Percentiles rank a stretch among this genome's conserved stretches.
These are phyloP conservation scores for Hymenoscyphus occultus DNA, from an alignment of 2,329 filamentous ascomycete species.

Conservation along the genomic window DNA sequence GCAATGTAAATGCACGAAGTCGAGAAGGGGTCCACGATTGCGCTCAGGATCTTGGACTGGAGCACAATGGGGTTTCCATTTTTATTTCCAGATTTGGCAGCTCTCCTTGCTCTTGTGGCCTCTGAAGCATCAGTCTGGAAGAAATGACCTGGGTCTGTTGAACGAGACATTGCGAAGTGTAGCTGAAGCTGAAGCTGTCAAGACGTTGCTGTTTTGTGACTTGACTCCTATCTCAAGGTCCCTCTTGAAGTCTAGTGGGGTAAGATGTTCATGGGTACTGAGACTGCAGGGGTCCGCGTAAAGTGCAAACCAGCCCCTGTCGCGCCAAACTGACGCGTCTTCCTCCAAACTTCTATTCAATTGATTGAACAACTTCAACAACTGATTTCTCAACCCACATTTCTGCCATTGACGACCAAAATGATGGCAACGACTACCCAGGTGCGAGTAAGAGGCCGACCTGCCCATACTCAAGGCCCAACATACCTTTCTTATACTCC, in stretches of 20 bases:
- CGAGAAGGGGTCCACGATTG: constrained; percentile 63
- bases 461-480: constrained; percentile 78
- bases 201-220: not conserved
- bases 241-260: not conserved
- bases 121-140: constrained; percentile 72
- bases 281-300: constrained; percentile 27
- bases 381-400: constrained; percentile 12
- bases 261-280: not conserved
- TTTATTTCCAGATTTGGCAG: constrained; percentile 70
- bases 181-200: not conserved
- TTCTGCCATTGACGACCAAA: constrained; percentile 15
- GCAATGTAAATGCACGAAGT: constrained; percentile 68
- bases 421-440: constrained; percentile 37
- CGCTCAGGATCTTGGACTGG: constrained; percentile 81
- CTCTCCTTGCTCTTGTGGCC: constrained; percentile 53
- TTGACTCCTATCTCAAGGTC: too few relatives aligned
- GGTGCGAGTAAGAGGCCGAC: constrained; percentile 57
- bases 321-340: constrained; percentile 16
- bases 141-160: constrained; percentile 75
- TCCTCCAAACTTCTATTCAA: constrained; percentile 18
- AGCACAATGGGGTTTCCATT: constrained; percentile 77
- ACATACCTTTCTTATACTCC: constrained; percentile 89
- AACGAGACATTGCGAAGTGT: constrained; percentile 54
- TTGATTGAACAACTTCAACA: constrained; percentile 6
- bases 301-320: constrained; percentile 16